phyloP scores from a whole-genome alignment of 2,329 filamentous ascomycete species.

The Aspergillus fischeri region DNA sequence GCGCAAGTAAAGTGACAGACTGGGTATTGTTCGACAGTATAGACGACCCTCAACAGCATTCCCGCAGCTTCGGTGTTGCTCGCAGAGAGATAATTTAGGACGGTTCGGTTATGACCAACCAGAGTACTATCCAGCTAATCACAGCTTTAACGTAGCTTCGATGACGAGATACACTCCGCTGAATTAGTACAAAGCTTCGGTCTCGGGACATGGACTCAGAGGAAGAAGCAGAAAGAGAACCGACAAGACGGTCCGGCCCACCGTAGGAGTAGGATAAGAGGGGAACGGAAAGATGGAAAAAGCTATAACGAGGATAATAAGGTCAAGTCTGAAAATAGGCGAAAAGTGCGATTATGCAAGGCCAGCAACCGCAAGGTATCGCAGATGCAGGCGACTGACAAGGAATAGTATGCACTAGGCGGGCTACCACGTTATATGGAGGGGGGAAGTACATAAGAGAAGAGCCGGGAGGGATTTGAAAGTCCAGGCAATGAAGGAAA shows the following conservation, averaged over 20 bases:
- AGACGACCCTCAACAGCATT: not conserved
- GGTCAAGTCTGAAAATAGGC: conserved; percentile 12
- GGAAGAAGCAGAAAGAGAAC: conserved; percentile 2
- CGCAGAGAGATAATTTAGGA: not conserved
- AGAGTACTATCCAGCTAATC: not conserved
- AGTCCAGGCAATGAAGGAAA: conserved; percentile 3
- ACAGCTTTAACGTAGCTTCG: not conserved
- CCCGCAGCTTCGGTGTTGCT: not conserved
- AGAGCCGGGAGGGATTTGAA: conserved; percentile 6
- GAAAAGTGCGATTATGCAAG: conserved; percentile 12
- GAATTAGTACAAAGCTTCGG: not conserved
- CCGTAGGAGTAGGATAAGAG: conserved; percentile 1
- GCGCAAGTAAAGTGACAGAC: not conserved
- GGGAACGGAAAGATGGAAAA: conserved; percentile 4
- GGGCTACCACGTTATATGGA: conserved; percentile 13
- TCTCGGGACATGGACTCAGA: not conserved
- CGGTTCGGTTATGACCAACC: not conserved
- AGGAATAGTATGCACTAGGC: conserved; percentile 9
- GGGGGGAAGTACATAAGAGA: conserved; percentile 5
- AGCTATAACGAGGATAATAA: conserved; percentile 13
- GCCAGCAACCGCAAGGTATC: conserved; percentile 1
- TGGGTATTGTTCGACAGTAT: not conserved
- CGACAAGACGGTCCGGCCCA: conserved; percentile 5
- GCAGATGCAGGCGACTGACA: conserved; percentile 15
- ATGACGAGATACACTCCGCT: not conserved